phyloP scores from a whole-genome alignment of 2,329 filamentous ascomycete genomes.

The Nectriaceae sp. region DNA sequence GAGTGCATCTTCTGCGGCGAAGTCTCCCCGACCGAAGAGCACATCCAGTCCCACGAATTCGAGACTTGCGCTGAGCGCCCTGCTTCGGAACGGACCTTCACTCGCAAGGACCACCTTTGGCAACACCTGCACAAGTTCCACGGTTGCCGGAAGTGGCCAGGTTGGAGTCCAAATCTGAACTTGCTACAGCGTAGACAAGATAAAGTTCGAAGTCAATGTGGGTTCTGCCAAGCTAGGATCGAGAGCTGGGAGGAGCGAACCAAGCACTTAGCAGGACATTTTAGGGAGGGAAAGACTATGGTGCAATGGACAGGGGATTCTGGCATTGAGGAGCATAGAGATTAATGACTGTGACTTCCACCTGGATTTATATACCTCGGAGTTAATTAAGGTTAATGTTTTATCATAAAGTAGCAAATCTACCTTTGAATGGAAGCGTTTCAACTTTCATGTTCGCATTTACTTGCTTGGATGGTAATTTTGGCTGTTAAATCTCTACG shows the following conservation, averaged over 20 bases:
- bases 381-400: too few species aligned
- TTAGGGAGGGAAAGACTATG: slow-evolving; percentile 32
- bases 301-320: slow-evolving; percentile 25
- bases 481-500: too few species aligned
- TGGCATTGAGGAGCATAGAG: slow-evolving; percentile 26
- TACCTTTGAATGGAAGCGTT: too few species aligned
- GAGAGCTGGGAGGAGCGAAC: slow-evolving; percentile 31
- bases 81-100: slow-evolving; percentile 43
- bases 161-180: slow-evolving; percentile 48
- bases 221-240: slow-evolving; percentile 29
- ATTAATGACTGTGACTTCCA: too few species aligned
- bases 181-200: slow-evolving; percentile 34
- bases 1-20: slow-evolving; percentile 43
- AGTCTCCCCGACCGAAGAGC: slow-evolving; percentile 34
- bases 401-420: too few species aligned
- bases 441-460: too few species aligned
- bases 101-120: slow-evolving; percentile 45
- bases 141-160: slow-evolving; percentile 45
- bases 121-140: slow-evolving; percentile 46
- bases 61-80: slow-evolving; percentile 51
- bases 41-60: slow-evolving; percentile 43
- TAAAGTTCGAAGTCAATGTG: slow-evolving; percentile 28
- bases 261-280: slow-evolving; percentile 32
- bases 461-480: too few species aligned
- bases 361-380: too few species aligned